These are phyloP conservation scores for Beauveria sp. DNA, from an alignment of 2,329 filamentous ascomycete species.

Conservation along the genomic window DNA sequence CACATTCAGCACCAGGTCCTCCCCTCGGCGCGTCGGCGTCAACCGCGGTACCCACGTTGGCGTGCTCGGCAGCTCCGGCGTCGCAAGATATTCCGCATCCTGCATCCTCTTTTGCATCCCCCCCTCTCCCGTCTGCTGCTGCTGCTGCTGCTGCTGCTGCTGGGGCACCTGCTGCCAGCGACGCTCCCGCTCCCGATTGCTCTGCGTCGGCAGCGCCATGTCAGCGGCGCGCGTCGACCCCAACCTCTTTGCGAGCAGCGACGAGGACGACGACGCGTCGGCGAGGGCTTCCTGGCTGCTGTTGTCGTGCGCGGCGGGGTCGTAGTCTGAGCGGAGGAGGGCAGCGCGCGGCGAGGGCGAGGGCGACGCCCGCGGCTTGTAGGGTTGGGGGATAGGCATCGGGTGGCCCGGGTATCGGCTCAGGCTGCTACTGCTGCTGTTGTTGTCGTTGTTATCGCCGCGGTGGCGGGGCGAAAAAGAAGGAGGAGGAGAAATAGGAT, in stretches of 20 bases:
- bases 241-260: constrained; percentile 44
- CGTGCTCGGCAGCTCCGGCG: constrained; percentile 32
- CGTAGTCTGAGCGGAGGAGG: not conserved
- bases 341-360: not conserved
- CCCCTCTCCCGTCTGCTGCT: not conserved
- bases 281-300: constrained; percentile 10
- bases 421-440: not conserved
- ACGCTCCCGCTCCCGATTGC: not conserved
- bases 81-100: not conserved
- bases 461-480: not conserved
- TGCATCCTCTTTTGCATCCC: not conserved
- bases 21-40: constrained; percentile 59
- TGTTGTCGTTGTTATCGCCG: not conserved
- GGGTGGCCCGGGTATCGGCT: constrained; percentile 1
- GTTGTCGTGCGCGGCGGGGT: constrained; percentile 15
- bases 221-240: constrained; percentile 41
- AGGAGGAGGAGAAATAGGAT: too few relatives aligned
- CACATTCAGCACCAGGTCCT: constrained; percentile 55
- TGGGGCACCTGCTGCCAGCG: constrained; percentile 9
- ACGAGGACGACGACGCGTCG: constrained; percentile 21
- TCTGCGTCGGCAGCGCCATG: constrained; percentile 28
- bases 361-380: not conserved
- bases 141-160: constrained; percentile 8
- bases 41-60: constrained; percentile 57
- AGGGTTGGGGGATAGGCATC: constrained; percentile 9